These are phyloP conservation scores for Trichoderma koningii DNA, from an alignment of 2,329 filamentous ascomycete genomes.

Conservation along the genomic window DNA sequence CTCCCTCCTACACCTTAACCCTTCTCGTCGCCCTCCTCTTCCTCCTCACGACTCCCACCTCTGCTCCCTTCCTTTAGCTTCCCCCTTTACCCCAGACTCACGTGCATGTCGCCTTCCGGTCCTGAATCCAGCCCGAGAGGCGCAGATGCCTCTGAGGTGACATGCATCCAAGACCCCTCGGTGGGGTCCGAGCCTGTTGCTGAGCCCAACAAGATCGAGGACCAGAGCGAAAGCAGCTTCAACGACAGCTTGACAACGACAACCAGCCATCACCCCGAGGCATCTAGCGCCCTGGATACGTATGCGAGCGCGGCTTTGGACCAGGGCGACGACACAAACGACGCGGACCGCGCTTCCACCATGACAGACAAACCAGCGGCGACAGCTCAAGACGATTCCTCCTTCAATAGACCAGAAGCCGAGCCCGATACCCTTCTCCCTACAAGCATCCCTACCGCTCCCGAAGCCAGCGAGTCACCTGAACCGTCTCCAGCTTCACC, in stretches of 20 bases:
- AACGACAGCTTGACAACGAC: neutral
- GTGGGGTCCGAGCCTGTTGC: slow-evolving; percentile 21
- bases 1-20: neutral
- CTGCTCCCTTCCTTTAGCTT: neutral
- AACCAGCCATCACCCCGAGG: neutral
- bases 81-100: slow-evolving; percentile 5
- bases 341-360: too few species aligned
- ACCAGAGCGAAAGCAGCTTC: neutral
- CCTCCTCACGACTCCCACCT: neutral
- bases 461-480: neutral
- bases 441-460: neutral
- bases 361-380: neutral
- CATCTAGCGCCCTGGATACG: slow-evolving; percentile 27
- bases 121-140: slow-evolving; percentile 32
- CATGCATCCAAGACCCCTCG: slow-evolving; percentile 29
- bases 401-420: neutral
- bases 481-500: neutral
- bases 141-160: slow-evolving; percentile 35
- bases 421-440: neutral
- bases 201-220: slow-evolving; percentile 1
- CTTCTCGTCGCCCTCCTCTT: neutral
- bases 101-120: slow-evolving; percentile 42
- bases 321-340: too few species aligned
- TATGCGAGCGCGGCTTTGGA: neutral
- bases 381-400: neutral